Evolutionary conservation across 805 yeast genomes (phyloP).

Genomic region (Starmerella tilneyi): DNA sequence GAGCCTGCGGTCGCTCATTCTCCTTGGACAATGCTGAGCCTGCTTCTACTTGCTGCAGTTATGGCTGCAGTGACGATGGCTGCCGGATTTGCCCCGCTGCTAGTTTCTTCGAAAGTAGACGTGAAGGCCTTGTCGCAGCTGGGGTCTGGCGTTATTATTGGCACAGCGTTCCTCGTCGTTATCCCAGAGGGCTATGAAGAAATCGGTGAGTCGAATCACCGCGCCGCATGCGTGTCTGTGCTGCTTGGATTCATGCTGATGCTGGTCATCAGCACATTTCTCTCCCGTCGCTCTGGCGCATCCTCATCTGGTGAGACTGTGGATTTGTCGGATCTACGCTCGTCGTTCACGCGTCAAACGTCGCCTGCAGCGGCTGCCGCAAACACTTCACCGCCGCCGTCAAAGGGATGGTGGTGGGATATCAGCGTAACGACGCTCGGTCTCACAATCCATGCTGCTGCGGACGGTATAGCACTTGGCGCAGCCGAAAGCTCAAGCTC

Average conservation of each 20-base stretch:
- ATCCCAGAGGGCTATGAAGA: conserved; percentile 58
- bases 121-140: conserved; percentile 36
- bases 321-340: conserved; percentile 28
- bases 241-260: conserved; percentile 46
- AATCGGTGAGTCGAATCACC: conserved; percentile 21
- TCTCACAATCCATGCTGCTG: conserved; percentile 51
- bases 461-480: conserved; percentile 68
- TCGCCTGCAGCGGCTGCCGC: neutral
- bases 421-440: conserved; percentile 48
- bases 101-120: conserved; percentile 7
- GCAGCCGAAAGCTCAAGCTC: conserved; percentile 38
- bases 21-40: conserved; percentile 17
- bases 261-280: conserved; percentile 40
- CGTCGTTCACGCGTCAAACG: neutral
- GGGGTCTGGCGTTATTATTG: conserved; percentile 51
- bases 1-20: no score
- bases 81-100: conserved; percentile 26
- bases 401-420: conserved; percentile 15
- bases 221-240: conserved; percentile 29
- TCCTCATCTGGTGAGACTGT: conserved; percentile 13
- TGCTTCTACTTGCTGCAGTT: conserved; percentile 19
- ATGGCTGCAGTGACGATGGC: conserved; percentile 24
- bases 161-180: conserved; percentile 49
- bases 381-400: neutral
- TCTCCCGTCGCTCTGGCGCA: conserved; percentile 20